Percentiles rank a stretch among this genome's conserved stretches.
Evolutionary conservation across 805 yeast genomes (phyloP).

Genomic region (Wickerhamiella qilinensis): DNA sequence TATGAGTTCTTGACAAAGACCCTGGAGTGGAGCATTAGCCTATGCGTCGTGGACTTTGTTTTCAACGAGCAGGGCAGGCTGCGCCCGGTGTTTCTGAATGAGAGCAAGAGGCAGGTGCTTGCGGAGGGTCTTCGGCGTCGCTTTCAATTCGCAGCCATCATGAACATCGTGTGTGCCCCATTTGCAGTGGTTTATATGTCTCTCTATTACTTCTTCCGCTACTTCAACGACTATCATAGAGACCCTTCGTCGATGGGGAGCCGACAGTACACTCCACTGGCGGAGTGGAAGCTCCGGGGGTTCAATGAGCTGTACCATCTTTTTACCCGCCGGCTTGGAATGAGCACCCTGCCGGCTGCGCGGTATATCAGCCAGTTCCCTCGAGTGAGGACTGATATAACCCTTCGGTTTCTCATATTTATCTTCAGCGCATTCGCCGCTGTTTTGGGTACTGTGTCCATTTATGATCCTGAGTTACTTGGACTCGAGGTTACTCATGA

Average conservation of each 20-base stretch:
- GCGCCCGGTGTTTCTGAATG: slow-evolving; percentile 52
- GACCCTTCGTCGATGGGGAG: slow-evolving; percentile 73
- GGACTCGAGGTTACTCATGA: slow-evolving; percentile 78
- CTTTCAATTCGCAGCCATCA: slow-evolving; percentile 72
- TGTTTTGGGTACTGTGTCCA: slow-evolving; percentile 57
- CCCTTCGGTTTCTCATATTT: slow-evolving; percentile 49
- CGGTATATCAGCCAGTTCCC: slow-evolving; percentile 86
- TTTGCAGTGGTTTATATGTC: slow-evolving; percentile 71
- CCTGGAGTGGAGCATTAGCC: slow-evolving; percentile 82
- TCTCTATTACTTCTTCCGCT: slow-evolving; percentile 69
- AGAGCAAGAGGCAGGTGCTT: slow-evolving; percentile 47
- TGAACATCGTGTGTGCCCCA: slow-evolving; percentile 73
- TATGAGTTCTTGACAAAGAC: slow-evolving; percentile 54
- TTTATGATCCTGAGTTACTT: slow-evolving; percentile 78
- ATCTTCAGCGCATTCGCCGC: slow-evolving; percentile 82
- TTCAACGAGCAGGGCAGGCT: slow-evolving; percentile 76
- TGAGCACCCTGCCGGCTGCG: slow-evolving; percentile 66
- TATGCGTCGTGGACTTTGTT: slow-evolving; percentile 74
- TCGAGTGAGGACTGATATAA: slow-evolving; percentile 44
- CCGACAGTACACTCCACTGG: slow-evolving; percentile 83
- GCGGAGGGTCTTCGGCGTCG: slow-evolving; percentile 59
- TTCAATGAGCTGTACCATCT: slow-evolving; percentile 85
- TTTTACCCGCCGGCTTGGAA: slow-evolving; percentile 59
- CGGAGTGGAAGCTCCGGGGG: slow-evolving; percentile 90
- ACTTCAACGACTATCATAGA: slow-evolving; percentile 81